A percentile compares a stretch with the other conserved stretches of the same genome.
These are phyloP conservation scores for Candida suzukii DNA, from an alignment of 805 yeast species.

Conservation along the genomic window DNA sequence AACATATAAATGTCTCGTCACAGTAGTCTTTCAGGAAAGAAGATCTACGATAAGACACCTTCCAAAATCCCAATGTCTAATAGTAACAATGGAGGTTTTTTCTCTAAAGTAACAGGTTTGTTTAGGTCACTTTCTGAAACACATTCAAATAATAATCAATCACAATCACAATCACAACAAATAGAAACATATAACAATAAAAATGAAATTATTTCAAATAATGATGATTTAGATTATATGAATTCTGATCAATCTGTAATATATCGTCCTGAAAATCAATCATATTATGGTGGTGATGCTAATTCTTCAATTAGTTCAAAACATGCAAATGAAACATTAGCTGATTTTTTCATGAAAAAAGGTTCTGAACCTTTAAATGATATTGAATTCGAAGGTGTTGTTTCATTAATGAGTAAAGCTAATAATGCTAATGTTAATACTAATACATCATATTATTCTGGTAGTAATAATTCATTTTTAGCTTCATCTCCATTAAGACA, in stretches of 20 bases:
- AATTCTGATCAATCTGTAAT: background rate
- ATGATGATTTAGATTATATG: background rate
- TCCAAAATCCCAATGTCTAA: background rate
- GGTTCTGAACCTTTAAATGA: conserved; percentile 72
- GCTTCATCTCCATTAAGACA: background rate
- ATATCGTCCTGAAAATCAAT: background rate
- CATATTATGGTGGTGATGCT: conserved; percentile 3
- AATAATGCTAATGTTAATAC: conserved; percentile 14
- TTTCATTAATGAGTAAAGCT: conserved; percentile 45
- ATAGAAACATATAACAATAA: too few relatives aligned
- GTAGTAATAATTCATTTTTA: background rate
- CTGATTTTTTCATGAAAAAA: conserved; percentile 63
- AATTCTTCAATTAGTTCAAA: conserved; percentile 9
- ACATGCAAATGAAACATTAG: conserved; percentile 53
- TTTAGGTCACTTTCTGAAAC: background rate
- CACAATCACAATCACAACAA: background rate
- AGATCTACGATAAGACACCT: background rate
- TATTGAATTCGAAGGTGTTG: conserved; percentile 76
- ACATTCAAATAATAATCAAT: background rate
- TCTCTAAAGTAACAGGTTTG: background rate
- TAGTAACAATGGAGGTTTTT: background rate
- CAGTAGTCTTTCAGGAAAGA: background rate
- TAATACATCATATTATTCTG: background rate
- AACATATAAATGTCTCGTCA: background rate
- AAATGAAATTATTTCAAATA: background rate